Percentiles rank a stretch among this genome's conserved stretches.
These are phyloP conservation scores for Chlorella sp. DNA, from an alignment of 139 green algal genomes.

Conservation along the genomic window DNA sequence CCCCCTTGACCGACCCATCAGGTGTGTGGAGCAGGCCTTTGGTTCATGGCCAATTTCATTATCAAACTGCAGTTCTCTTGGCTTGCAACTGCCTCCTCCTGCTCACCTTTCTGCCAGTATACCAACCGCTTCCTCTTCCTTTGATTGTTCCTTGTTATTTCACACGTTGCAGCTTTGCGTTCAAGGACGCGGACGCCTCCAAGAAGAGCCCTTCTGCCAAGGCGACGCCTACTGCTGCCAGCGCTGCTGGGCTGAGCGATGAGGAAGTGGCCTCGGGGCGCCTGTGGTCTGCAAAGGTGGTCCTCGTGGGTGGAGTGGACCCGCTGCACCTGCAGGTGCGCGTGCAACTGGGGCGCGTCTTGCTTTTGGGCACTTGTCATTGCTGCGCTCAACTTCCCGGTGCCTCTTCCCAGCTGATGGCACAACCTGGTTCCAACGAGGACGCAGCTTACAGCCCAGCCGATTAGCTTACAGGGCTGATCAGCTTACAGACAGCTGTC, in stretches of 20 bases:
- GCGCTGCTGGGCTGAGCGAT: neutral
- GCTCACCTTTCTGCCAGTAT: too few species aligned
- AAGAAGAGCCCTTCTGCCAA: neutral
- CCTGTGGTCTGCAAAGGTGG: neutral
- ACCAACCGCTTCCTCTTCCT: too few species aligned
- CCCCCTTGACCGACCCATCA: conserved; percentile 8
- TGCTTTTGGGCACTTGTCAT: neutral
- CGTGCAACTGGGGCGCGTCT: too few species aligned
- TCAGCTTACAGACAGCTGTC: neutral
- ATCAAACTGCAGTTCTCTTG: neutral
- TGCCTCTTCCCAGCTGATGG: neutral
- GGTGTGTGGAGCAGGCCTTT: neutral
- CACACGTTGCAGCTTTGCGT: neutral
- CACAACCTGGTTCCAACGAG: too few species aligned
- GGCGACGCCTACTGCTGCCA: neutral
- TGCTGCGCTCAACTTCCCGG: neutral
- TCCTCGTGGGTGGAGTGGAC: neutral
- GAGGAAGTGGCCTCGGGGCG: neutral
- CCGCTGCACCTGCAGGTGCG: neutral
- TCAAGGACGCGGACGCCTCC: neutral
- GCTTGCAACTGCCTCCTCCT: neutral
- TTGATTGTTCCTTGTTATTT: neutral
- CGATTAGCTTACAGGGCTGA: too few species aligned
- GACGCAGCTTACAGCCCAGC: neutral
- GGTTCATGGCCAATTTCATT: too few species aligned